Base-by-base conservation (phyloP, 441 rosid species). In the Pelargonium hybrid region DNA sequence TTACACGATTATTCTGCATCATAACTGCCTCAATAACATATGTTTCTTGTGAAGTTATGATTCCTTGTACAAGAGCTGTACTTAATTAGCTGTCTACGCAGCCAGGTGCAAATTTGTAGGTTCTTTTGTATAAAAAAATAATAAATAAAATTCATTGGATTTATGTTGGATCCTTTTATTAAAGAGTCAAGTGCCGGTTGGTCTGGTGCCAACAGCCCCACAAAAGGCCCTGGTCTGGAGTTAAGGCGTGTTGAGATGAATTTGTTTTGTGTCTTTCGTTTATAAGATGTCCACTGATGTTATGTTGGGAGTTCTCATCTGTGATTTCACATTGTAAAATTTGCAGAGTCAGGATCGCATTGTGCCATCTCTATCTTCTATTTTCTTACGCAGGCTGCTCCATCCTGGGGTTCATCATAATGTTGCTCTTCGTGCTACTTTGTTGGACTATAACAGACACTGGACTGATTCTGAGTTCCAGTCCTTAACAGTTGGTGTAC, bases 391-490 rank as follows among this genome's bases (percentile, higher is more conserved):
- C 48, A 87, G 96, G 81, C 84, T 95, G 80, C 90, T 92, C 73
- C 89, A 82, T 69, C 97, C 96, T 67, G 99, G 99, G 68, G 81
- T 92, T 82, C 81, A 77, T 82, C 86, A 87, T 76, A 83, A 69
- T 74, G 69, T 57, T 62, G 82, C 86, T 78, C 77, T 95, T 69
- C 92, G 87, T 62, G 82, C 83, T 70, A 86, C 96, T 63, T 83
- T 95, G 74, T 78, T 86, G 79, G 96, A 91, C 79, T 87, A 92
- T 78, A 83, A 88, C 75, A 89, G 81, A 81, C 91, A 84, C 66
- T 90, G 89, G 92, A 85, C 88, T 72, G 95, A 89, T 70, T 75
- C 90, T 69, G 99, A 95, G 85, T 91, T 92, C 82, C 91, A 81
- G 77, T 85, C 92, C 67, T 78, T 92, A 78, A 90, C 90, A 71